Percentiles rank a stretch among this genome's conserved stretches.
These are phyloP conservation scores for Pulicaria dysenterica DNA, from an alignment of 129 eudicot species.

Conservation along the genomic window DNA sequence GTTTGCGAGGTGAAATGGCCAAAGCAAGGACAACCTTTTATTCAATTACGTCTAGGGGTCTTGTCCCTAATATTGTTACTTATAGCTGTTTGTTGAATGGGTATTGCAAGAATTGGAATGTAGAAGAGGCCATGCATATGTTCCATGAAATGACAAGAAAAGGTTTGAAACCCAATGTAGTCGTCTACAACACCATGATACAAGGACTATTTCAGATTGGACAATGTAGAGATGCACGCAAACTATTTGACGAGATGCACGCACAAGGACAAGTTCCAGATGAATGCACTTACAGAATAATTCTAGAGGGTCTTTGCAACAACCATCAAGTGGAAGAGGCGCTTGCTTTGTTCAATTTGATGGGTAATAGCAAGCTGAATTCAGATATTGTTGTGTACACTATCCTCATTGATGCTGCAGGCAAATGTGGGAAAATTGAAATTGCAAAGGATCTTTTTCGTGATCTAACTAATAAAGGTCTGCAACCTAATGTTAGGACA, in stretches of 20 bases:
- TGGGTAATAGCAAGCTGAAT: conserved; percentile 18
- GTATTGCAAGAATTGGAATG: conserved; percentile 12
- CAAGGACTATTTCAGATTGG: not conserved
- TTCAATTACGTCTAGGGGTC: not conserved
- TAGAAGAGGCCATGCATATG: conserved; percentile 5
- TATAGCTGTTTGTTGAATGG: conserved; percentile 3
- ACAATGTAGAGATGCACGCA: conserved; percentile 11
- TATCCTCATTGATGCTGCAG: conserved; percentile 10
- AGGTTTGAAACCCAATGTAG: not conserved
- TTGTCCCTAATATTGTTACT: not conserved
- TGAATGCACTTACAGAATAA: conserved; percentile 5
- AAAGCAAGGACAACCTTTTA: not conserved
- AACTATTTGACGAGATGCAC: conserved; percentile 15
- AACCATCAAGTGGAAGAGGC: conserved; percentile 18
- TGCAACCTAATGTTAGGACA: not conserved
- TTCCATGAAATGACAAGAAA: not conserved
- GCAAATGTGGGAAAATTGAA: not conserved
- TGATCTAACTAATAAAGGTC: not conserved
- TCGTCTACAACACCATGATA: not conserved
- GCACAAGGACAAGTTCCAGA: conserved; percentile 9
- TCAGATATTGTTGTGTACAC: not conserved
- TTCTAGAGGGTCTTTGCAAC: conserved; percentile 23
- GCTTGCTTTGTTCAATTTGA: conserved; percentile 4
- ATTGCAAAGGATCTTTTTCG: not conserved
- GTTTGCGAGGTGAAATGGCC: not conserved